Percentiles rank a stretch among this genome's conserved stretches.
Evolutionary conservation across 139 green algal genomes (phyloP).

Genomic region (Diplosphaera chodatii): DNA sequence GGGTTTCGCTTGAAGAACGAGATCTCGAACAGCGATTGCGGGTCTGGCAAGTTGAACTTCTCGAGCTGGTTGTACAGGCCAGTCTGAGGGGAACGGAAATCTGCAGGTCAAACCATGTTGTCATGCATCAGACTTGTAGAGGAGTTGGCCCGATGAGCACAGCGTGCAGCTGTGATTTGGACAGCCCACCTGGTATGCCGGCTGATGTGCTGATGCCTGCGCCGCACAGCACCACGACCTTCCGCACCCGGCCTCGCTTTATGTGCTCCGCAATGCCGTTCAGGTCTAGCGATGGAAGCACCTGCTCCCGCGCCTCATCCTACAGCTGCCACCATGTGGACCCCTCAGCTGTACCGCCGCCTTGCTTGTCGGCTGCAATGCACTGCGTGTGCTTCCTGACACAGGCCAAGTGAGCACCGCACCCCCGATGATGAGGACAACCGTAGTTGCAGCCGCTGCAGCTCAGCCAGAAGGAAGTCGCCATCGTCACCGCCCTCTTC

Average conservation of each 20-base stretch:
- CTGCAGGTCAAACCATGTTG: too few species aligned
- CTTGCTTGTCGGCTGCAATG: too few species aligned
- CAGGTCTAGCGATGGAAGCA: neutral
- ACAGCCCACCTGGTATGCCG: slow-evolving; percentile 42
- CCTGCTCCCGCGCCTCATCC: neutral
- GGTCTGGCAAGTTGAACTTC: slow-evolving; percentile 55
- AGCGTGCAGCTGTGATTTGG: too few species aligned
- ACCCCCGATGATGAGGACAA: neutral
- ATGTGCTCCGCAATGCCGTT: neutral
- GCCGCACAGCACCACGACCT: slow-evolving; percentile 56
- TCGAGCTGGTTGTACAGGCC: slow-evolving; percentile 65
- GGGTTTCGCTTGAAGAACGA: slow-evolving; percentile 59
- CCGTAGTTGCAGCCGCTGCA: neutral
- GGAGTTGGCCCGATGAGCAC: too few species aligned
- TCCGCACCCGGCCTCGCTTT: too few species aligned
- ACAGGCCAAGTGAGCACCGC: too few species aligned
- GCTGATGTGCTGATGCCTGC: slow-evolving; percentile 68
- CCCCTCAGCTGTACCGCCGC: too few species aligned
- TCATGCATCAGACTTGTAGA: too few species aligned
- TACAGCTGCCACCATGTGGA: too few species aligned
- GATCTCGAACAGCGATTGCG: slow-evolving; percentile 69
- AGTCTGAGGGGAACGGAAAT: slow-evolving; percentile 64
- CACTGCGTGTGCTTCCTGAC: too few species aligned
- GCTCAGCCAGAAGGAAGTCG: neutral
- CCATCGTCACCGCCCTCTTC: neutral